These are phyloP conservation scores for Ajuga chamaepitys DNA, from an alignment of 257 asterid species.

Conservation along the genomic window DNA sequence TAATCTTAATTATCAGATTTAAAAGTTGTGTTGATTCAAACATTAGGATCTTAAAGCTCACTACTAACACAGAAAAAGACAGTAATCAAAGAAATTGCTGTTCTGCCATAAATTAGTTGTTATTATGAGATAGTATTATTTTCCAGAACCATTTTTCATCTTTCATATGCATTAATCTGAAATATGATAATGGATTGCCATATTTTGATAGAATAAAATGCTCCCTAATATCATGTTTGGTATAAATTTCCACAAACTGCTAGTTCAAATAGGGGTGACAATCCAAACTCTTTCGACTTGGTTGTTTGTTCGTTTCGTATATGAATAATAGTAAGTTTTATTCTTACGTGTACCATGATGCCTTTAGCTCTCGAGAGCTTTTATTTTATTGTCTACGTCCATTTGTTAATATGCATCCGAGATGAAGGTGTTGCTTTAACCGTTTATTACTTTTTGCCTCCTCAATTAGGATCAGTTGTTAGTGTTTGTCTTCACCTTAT, in stretches of 20 bases:
- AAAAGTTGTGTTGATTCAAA: neutral
- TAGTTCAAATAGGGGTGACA: constrained; percentile 4
- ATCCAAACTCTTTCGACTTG: neutral
- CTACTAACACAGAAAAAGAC: constrained; percentile 17
- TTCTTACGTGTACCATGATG: neutral
- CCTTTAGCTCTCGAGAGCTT: neutral
- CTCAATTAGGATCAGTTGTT: neutral
- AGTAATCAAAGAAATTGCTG: constrained; percentile 1
- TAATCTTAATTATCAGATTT: neutral
- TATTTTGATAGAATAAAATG: neutral
- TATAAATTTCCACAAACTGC: neutral
- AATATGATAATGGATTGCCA: neutral
- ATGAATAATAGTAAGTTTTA: neutral
- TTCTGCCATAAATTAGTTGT: neutral
- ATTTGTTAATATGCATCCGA: neutral
- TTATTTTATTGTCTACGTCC: neutral
- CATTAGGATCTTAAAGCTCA: constrained; percentile 10
- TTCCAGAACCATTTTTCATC: neutral
- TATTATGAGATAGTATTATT: no score
- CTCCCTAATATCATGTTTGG: neutral
- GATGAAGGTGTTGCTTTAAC: neutral
- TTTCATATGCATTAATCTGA: neutral
- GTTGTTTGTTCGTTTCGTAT: no score
- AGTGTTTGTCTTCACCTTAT: neutral
- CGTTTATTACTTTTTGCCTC: neutral